These are phyloP conservation scores for Aspergillus ostianus DNA, from an alignment of 495 filamentous ascomycete genomes.

Conservation along the genomic window DNA sequence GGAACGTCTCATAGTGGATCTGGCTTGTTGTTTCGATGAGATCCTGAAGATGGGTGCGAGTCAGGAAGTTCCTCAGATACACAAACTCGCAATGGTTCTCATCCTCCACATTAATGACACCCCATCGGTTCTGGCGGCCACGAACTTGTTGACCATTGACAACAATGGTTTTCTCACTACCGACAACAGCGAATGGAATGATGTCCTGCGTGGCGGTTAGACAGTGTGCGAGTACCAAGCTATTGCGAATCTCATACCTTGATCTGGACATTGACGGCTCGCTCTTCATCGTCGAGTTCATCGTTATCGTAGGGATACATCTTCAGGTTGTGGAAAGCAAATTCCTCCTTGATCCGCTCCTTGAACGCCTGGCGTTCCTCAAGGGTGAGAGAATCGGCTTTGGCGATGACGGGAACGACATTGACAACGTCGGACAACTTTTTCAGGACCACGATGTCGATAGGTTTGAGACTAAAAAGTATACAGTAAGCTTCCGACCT, in stretches of 20 bases:
- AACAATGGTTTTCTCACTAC: constrained; percentile 95
- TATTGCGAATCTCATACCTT: constrained; percentile 59
- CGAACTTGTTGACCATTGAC: constrained; percentile 97
- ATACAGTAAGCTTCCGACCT: constrained; percentile 8
- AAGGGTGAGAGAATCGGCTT: constrained; percentile 92
- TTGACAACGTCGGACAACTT: constrained; percentile 99
- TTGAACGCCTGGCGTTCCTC: constrained; percentile 97
- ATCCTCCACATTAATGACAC: constrained; percentile 98
- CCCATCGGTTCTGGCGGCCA: constrained; percentile 98
- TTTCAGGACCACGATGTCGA: constrained; percentile 98
- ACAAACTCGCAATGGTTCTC: constrained; percentile 99
- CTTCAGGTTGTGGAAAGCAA: constrained; percentile 98
- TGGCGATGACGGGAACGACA: constrained; percentile 97
- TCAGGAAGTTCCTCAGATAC: constrained; percentile 96
- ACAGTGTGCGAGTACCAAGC: not conserved
- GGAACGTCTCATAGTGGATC: constrained; percentile 99
- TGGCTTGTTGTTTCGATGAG: constrained; percentile 99
- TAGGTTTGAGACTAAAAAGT: constrained; percentile 73
- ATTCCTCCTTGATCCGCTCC: constrained; percentile 99
- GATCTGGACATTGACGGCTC: constrained; percentile 88
- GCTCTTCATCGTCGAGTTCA: constrained; percentile 96
- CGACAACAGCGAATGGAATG: constrained; percentile 96
- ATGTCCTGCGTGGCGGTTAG: constrained; percentile 64
- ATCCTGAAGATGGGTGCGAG: constrained; percentile 93
- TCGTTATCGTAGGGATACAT: constrained; percentile 99